Conservation (phyloP, 495 filamentous ascomycete genomes). For the Podospora comata region DNA sequence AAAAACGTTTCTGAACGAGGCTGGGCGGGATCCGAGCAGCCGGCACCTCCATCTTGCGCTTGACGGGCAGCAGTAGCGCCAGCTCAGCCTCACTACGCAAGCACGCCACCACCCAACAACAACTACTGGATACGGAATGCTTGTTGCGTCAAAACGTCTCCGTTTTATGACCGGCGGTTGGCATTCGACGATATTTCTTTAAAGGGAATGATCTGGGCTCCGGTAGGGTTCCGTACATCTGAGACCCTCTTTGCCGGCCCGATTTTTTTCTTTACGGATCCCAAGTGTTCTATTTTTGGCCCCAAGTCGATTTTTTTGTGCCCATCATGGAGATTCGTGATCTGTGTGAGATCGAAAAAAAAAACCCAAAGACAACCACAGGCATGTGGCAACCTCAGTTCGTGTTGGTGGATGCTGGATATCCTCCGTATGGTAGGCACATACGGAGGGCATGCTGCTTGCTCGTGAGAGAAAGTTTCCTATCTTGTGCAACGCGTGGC, state of each 20-base stretch:
- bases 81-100: slow-evolving; percentile 5
- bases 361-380: neutral
- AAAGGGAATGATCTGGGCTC: neutral
- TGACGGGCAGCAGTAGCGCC: slow-evolving; percentile 1
- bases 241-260: neutral
- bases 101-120: neutral
- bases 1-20: slow-evolving; percentile 3
- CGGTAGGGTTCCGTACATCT: neutral
- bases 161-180: too few species aligned
- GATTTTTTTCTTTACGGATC: neutral
- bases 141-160: neutral
- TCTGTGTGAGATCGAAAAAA: neutral
- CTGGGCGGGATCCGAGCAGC: slow-evolving; percentile 5
- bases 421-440: neutral
- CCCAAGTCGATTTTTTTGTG: neutral
- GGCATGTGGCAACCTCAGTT: neutral
- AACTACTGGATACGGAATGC: neutral
- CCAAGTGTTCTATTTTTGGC: neutral
- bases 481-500: slow-evolving; percentile 4
- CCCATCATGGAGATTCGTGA: neutral
- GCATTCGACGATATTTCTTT: neutral
- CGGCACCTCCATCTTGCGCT: neutral
- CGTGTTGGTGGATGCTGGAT: neutral
- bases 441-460: neutral
- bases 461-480: neutral